Percentiles rank a stretch among this genome's conserved stretches.
These are phyloP conservation scores for Dicorynia guianensis DNA, from an alignment of 306 rosid species.

Conservation along the genomic window DNA sequence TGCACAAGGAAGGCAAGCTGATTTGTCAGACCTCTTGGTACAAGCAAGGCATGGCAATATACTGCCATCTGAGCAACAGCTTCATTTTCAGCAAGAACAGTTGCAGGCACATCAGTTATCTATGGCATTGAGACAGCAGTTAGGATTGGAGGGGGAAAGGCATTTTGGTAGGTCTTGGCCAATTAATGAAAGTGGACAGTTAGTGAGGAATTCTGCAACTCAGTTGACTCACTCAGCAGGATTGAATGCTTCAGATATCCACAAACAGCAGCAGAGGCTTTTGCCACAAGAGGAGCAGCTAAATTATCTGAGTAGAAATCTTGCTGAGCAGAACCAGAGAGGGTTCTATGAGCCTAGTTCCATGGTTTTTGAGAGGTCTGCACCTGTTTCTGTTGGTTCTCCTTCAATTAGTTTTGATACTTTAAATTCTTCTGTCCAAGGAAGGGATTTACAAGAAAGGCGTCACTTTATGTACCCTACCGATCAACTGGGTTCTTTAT, in stretches of 20 bases:
- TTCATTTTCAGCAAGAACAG: conserved; percentile 64
- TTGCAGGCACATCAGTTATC: conserved; percentile 65
- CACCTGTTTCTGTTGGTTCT: conserved; percentile 49
- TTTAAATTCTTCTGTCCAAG: conserved; percentile 39
- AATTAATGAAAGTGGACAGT: conserved; percentile 58
- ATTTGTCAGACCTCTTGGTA: conserved; percentile 59
- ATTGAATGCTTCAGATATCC: conserved; percentile 59
- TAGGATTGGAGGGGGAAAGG: conserved; percentile 70
- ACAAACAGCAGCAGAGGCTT: conserved; percentile 65
- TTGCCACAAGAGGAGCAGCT: conserved; percentile 62
- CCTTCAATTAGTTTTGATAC: conserved; percentile 45
- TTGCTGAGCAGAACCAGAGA: conserved; percentile 54
- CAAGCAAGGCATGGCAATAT: conserved; percentile 64
- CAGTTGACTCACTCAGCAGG: conserved; percentile 56
- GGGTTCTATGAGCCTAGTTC: conserved; percentile 62
- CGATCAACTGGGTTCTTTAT: conserved; percentile 53
- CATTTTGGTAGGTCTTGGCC: conserved; percentile 58
- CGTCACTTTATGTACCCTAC: conserved; percentile 45
- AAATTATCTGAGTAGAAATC: conserved; percentile 63
- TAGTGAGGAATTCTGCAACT: conserved; percentile 58
- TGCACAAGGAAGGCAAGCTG: conserved; percentile 62
- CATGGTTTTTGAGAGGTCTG: conserved; percentile 64
- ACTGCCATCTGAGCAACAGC: conserved; percentile 60
- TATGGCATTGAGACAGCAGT: conserved; percentile 62
- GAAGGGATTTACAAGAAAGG: conserved; percentile 58